phyloP scores from a whole-genome alignment of 495 filamentous ascomycete genomes.

The Tuber melanosporum region DNA sequence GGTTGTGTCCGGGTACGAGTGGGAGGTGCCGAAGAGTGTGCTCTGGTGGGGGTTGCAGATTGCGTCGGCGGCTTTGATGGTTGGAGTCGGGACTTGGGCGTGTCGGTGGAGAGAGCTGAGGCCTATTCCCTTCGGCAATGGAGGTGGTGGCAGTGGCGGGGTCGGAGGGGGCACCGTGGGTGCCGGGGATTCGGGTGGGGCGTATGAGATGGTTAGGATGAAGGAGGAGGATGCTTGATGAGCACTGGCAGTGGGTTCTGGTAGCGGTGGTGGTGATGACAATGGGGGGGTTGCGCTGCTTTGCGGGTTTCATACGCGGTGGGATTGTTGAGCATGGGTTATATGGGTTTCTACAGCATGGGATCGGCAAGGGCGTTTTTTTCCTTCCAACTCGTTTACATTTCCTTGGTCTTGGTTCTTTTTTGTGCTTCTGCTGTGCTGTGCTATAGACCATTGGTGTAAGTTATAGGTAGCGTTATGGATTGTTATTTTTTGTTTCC shows the following conservation, averaged over 20 bases:
- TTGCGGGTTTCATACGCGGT: not conserved
- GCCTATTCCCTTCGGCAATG: slow-evolving; percentile 80
- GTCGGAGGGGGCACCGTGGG: slow-evolving; percentile 43
- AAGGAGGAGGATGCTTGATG: slow-evolving; percentile 46
- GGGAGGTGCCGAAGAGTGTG: slow-evolving; percentile 60
- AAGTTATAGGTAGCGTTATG: not conserved
- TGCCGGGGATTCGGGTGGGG: slow-evolving; percentile 55
- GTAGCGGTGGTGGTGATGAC: not conserved
- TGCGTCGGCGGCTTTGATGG: slow-evolving; percentile 62
- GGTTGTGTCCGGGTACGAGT: slow-evolving; percentile 66
- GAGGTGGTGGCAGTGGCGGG: slow-evolving; percentile 21
- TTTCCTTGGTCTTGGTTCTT: not conserved
- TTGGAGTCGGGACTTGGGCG: slow-evolving; percentile 71
- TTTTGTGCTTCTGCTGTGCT: not conserved
- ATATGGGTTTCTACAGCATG: not conserved
- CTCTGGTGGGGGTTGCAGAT: slow-evolving; percentile 86
- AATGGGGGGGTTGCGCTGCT: not conserved
- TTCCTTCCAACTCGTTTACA: not conserved
- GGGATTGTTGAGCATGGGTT: not conserved
- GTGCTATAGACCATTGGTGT: not conserved
- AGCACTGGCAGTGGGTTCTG: not conserved
- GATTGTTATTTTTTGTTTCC: not conserved
- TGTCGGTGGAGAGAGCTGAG: slow-evolving; percentile 83
- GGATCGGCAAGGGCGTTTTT: slow-evolving; percentile 1
- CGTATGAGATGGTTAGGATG: slow-evolving; percentile 78